Evolutionary conservation across 139 green algal species (phyloP), one percentile per base, ranked within the genome.

Genomic region (Micractinium conductrix): DNA sequence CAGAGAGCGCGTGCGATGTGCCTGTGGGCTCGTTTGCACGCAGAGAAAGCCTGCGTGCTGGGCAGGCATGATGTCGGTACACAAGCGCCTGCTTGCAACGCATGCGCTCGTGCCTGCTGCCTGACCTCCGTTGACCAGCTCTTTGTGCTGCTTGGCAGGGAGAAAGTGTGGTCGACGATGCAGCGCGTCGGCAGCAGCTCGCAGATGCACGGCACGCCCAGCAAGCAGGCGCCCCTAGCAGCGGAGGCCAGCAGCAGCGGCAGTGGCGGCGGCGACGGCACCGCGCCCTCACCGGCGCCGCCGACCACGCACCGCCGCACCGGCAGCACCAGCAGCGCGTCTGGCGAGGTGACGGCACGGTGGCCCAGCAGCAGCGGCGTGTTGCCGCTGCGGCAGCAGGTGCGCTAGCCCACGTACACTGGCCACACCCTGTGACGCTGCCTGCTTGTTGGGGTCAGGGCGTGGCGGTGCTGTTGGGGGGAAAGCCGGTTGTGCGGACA

Each of bases 101-200:
- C n/a, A n/a, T n/a, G n/a, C n/a, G n/a, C n/a, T n/a, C n/a, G n/a
- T n/a, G n/a, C 8, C 53, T 14, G 53, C 10, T 62, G 53, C 53
- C 53, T 62, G 53, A 62, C 8, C 53, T 62, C 19, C 26, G 10
- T 21, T 21, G 2, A 62, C 19, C 8, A 62, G 8, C 19, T 19
- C 53, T 62, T 62, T 58, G 48, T 14, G 14, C 16, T 28, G 10
- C 28, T 40, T 21, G 53, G 65, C 79, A 84, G 79, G 45, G 79
- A 84, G 37, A 84, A 84, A 67, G 65, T 84, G 44, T 84, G 79
- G 79, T 50, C 79, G 0, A 74, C 16, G 43, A 84, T 76, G 62
- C 78, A 74, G 24, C 40, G 43, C 4, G 28, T 38, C 22, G 58
- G 28, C 19, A 82, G 76, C 37, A 9, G 72, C 12, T 4, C 22